Evolutionary conservation across 306 rosid genomes (phyloP), one percentile per base, ranked within the genome.

Genomic region (Corylus americana): DNA sequence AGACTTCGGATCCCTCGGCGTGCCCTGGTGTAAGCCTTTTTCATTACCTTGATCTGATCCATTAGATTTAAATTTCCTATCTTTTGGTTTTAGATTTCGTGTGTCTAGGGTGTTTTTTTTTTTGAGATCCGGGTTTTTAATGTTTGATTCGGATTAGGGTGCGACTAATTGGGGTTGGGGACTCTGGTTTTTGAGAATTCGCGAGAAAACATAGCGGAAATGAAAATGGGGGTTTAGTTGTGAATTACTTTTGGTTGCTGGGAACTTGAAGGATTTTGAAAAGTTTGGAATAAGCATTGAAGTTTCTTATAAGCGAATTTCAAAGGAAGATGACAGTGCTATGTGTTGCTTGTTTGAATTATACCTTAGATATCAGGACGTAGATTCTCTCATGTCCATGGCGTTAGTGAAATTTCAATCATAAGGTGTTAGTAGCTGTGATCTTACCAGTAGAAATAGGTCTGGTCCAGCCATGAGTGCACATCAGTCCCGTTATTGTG

Each of bases 1-100:
- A 45, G 99, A 96, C 82, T 93, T 96, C 20, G 99, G 98, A 73
- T 75, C 88, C 35, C 99, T 96, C 57, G 98, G 99, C 80, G 99
- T 96, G 71, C 99, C 99, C 77, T 96, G 99, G 88, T 96, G 99
- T 96, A 90, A 88, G 99, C 79, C 64, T 25, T 68, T 67, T 14
- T n/a, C 44, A 18, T 50, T 27, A 67, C 13, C 71, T 69, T 48
- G 82, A 70, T 88, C 83, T 78, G 63, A 77, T 58, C 70, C 70
- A 16, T 27, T 45, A 1, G 14, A 7, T 50, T 59, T n/a, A 39
- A n/a, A n/a, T 42, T 68, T 68, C 1, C 17, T 39, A n/a, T 42
- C 22, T 68, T 63, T 42, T 42, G 27, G 14, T 37, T 1, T 58
- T 22, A 27, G 64, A 22, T 63, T 13, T 31, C 20, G 18, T 31